phyloP scores from a whole-genome alignment of 2,329 filamentous ascomycete genomes.

The Xylaria digitata region DNA sequence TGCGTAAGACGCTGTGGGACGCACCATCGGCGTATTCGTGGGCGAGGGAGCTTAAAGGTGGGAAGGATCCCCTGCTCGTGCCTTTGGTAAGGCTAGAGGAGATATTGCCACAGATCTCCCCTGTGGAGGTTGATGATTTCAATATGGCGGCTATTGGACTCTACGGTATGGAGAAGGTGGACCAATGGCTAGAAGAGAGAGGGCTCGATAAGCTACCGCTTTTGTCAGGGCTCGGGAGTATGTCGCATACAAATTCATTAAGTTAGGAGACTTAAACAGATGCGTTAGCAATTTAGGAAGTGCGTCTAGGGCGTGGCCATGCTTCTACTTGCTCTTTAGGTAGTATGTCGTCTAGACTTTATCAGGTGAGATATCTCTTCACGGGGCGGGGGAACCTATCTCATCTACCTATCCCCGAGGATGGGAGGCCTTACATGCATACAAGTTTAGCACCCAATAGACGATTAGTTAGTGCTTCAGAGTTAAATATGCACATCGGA shows the following conservation, averaged over 20 bases:
- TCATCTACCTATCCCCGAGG: no score
- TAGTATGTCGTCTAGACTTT: no score
- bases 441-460: no score
- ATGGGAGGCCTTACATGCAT: no score
- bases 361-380: no score
- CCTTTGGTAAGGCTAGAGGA: constrained; percentile 30
- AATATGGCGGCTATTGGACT: constrained; percentile 36
- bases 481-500: no score
- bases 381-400: no score
- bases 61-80: constrained; percentile 36
- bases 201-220: not conserved
- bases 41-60: constrained; percentile 34
- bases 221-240: constrained; percentile 2
- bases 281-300: not conserved
- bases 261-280: not conserved
- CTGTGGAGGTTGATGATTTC: constrained; percentile 42
- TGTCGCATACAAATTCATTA: not conserved
- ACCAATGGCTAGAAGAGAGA: constrained; percentile 39
- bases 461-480: no score
- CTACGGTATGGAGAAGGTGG: constrained; percentile 38
- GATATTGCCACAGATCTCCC: constrained; percentile 29
- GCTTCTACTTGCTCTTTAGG: not conserved
- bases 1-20: constrained; percentile 47
- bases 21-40: constrained; percentile 45
- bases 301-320: not conserved